Evolutionary conservation across 2,329 filamentous ascomycete species (phyloP), one percentile per base, ranked within the genome.

Genomic region (Sarocladium brachiariae): DNA sequence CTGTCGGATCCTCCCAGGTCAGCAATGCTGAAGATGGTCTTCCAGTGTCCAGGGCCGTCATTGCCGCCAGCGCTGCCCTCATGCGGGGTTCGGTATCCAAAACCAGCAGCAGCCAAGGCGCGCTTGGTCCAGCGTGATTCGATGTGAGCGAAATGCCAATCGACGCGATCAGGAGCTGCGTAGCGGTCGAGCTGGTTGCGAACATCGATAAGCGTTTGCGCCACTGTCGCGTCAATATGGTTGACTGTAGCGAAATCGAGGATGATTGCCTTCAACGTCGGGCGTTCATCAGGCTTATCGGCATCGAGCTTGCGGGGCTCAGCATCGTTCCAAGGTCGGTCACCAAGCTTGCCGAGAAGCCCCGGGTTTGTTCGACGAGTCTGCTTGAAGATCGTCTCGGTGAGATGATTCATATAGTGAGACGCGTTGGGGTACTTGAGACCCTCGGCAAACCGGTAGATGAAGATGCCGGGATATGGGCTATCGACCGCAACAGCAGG

Each of bases 21-120:
- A 1, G 92, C 89, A 30, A 97, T 91, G 62, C 83, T 89, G 76
- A 96, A 97, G 58, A 97, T 91, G 19, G 89, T 87, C 68, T 89
- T 91, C 66, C 65, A 69, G 18, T 65, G 59, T 14, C 60, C 61
- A 2, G 61, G 49, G 13, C 54, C 55, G 50, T 56, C 54, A 16
- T 62, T 57, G 9, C 58, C 57, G 38, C 56, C 51, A 39, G 51
- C 46, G 13, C 19, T 25, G 37, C n/a, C 54, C 11, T 50, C 60
- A 51, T 30, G 59, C 9, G 59, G 69, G 5, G 65, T 65, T 18
- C 63, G 63, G 58, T 63, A 68, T 8, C 77, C 78, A 54, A 81
- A 80, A 1, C 77, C 77, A 3, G 75, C 76, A 5, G 72, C 72
- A 1, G 71, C 70, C 2, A 81, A 65, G 1, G 77, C 76, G n/a